phyloP scores from a whole-genome alignment of 495 filamentous ascomycete genomes.

The Tuber melanosporum region DNA sequence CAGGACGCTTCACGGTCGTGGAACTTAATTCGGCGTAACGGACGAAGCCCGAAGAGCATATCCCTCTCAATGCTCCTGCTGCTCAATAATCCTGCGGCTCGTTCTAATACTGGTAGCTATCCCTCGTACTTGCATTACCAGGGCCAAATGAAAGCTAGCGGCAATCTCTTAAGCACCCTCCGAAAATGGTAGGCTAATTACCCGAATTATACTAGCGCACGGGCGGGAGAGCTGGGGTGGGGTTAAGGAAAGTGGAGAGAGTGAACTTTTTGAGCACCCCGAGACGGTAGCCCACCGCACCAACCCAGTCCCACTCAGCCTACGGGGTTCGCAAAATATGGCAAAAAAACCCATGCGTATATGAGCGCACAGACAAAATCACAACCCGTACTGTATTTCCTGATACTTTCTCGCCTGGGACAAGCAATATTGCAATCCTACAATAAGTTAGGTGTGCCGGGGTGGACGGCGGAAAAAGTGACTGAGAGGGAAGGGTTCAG shows the following conservation, averaged over 20 bases:
- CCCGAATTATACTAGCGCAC: not conserved
- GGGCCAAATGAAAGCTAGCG: not conserved
- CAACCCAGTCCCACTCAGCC: not conserved
- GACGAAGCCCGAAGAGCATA: not conserved
- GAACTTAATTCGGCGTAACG: not conserved
- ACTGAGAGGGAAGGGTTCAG: not conserved
- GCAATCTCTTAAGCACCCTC: not conserved
- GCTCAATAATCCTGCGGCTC: not conserved
- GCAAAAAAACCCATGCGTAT: too few relatives aligned
- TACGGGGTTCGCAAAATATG: not conserved
- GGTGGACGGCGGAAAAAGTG: not conserved
- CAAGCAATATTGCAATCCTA: not conserved
- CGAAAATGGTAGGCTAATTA: not conserved
- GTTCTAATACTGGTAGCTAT: not conserved
- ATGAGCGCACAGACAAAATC: too few relatives aligned
- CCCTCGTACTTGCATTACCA: not conserved
- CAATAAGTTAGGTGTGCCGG: not conserved
- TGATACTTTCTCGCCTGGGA: too few relatives aligned
- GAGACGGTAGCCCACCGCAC: not conserved
- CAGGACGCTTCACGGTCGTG: not conserved
- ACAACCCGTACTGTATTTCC: too few relatives aligned
- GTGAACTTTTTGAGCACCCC: not conserved
- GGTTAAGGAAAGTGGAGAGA: not conserved
- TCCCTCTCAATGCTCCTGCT: not conserved
- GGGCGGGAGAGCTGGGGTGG: not conserved